Evolutionary conservation across 148 eudicot species (phyloP), one percentile per base, ranked within the genome.

Genomic region (Chenopodium berlandieri): DNA sequence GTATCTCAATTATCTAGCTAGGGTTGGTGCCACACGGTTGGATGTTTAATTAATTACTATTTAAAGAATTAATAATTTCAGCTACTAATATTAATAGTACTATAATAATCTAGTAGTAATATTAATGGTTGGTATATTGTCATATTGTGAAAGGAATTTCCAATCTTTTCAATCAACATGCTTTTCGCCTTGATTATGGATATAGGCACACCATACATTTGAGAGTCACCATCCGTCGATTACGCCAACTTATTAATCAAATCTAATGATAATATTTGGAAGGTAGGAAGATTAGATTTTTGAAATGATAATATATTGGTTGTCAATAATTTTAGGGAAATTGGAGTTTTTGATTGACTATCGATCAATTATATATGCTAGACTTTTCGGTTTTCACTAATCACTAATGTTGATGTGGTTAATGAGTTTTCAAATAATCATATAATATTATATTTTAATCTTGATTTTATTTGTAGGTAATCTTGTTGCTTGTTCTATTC

Each of bases 1-100:
- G 52, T 25, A 70, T 23, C 37, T 44, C 2, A 12, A 73, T 47
- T 63, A 50, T 32, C n/a, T 63, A 30, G 31, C n/a, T 63, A 30
- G 31, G 78, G 83, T 81, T 81, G 83, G 73, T 65, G 65, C 19
- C 78, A 74, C 83, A 81, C 83, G 50, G 6, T 74, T 81, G 73
- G 25, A 40, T 40, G 44, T 6, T 50, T 47, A 46, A 47, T 65
- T 63, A 31, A 46, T 32, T 60, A 44, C 6, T 71, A 74, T 48
- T 5, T 46, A 30, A 7, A 40, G 48, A 56, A 56, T 40, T 40
- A 40, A 40, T 40, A 31, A 31, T 17, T 14, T 56, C 20, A 56
- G 62, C 62, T 13, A 56, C 7, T 16, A 56, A 56, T 56, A 16
- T 12, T 56, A 56, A 16, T 56, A 56, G 5, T 56, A 56, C 62